Evolutionary conservation across 1,284 basidiomycete species (phyloP), one percentile per base, ranked within the genome.

Genomic region (Leccinum fuscescens): DNA sequence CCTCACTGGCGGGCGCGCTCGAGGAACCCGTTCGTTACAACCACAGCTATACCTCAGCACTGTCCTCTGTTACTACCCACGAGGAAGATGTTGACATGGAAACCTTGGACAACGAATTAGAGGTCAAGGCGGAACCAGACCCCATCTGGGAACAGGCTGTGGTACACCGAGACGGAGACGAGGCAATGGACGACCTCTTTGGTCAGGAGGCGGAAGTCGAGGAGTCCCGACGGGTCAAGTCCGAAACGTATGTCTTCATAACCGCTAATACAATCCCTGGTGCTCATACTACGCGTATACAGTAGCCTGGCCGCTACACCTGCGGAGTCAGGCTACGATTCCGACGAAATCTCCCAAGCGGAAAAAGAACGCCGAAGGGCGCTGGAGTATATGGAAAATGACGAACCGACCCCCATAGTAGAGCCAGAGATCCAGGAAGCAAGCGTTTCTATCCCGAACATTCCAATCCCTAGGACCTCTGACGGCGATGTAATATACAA

Each of bases 301-400:
- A 76, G 67, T 57, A 69, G 62, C 24, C 62, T 66, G 27, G 68
- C 63, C 50, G 65, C 60, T 55, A 73, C 73, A 29, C 83, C 82
- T 22, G 78, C 78, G 44, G 77, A 80, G 42, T 86, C 85, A 46
- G 84, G 77, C 17, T 81, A 75, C 58, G 86, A 81, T 54, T 85
- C 83, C 6, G 89, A 91, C 59, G 83, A 83, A 33, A 72, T 91
- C n/a, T 82, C 88, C 9, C 83, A 86, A 15, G 79, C 84, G 9
- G 89, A 93, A 72, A 80, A 86, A 58, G 84, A 85, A 64, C 82
- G 81, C 50, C 80, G 91, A 62, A 82, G 83, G 64, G 84, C 83
- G 2, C 74, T 94, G 66, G 92, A 94, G 74, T 94, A 94, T 69
- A 86, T 82, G 65, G 92, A 94, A 73, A 89, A 90, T 37, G 90